Evolutionary conservation across 352 stramenopile genomes (phyloP).

Genomic region (Phytophthora cactorum): DNA sequence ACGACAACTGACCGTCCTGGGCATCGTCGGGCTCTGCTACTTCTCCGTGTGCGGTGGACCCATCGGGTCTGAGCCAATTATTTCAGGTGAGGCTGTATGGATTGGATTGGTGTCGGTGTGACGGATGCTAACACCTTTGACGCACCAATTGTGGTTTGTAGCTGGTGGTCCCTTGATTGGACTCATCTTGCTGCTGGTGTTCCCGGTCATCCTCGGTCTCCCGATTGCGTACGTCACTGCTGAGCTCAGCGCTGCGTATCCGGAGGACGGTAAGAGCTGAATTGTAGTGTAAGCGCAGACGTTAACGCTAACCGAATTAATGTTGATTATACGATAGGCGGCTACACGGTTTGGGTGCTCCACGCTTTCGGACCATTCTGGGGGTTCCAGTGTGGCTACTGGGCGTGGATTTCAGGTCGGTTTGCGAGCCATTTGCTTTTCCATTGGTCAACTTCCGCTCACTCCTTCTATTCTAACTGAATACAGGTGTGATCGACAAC

Average conservation of each 20-base stretch:
- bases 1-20: conserved; percentile 49
- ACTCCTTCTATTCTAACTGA: background rate
- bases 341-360: conserved; percentile 92
- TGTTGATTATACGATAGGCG: conserved; percentile 22
- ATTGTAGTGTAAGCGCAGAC: background rate
- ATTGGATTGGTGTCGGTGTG: background rate
- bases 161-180: conserved; percentile 71
- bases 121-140: no score
- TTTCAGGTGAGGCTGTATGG: conserved; percentile 36
- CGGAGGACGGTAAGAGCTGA: conserved; percentile 53
- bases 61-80: conserved; percentile 51
- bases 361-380: conserved; percentile 91
- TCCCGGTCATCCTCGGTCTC: conserved; percentile 91
- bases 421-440: background rate
- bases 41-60: conserved; percentile 55
- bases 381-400: conserved; percentile 84
- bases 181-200: conserved; percentile 86
- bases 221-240: conserved; percentile 94
- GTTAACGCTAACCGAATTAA: background rate
- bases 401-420: conserved; percentile 70
- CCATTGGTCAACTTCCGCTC: background rate
- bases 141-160: conserved; percentile 11
- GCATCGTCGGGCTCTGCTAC: conserved; percentile 59
- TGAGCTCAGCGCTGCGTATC: conserved; percentile 92
- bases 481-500: conserved; percentile 81